phyloP scores from a whole-genome alignment of 305 asterid species.

The Galium porrigens region DNA sequence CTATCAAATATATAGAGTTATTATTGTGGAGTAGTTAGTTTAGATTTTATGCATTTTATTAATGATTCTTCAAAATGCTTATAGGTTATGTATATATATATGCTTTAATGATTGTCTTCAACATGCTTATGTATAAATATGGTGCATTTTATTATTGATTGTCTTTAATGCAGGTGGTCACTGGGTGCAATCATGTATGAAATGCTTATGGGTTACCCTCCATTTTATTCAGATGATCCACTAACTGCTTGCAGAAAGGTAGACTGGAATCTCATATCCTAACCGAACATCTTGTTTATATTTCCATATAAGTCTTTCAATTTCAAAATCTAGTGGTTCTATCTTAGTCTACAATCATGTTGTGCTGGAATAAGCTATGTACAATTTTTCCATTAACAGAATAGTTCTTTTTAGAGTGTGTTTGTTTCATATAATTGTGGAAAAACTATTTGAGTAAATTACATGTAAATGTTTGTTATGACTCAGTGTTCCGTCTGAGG shows the following conservation, averaged over 20 bases:
- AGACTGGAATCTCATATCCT: slow-evolving; percentile 6
- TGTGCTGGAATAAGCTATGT: not conserved
- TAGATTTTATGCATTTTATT: not conserved
- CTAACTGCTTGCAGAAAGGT: slow-evolving; percentile 94
- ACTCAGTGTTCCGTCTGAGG: not conserved
- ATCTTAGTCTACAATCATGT: not conserved
- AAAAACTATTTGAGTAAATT: not conserved
- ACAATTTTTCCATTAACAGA: not conserved
- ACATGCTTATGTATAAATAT: not conserved
- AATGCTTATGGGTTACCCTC: slow-evolving; percentile 95
- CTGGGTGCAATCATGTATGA: slow-evolving; percentile 94
- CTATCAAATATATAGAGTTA: not conserved
- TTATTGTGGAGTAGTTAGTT: not conserved
- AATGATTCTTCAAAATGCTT: slow-evolving; percentile 25
- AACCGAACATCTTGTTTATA: not conserved
- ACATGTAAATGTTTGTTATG: not conserved
- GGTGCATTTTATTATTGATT: not conserved
- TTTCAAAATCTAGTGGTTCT: not conserved
- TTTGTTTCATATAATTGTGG: not conserved
- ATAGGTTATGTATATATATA: slow-evolving; percentile 33
- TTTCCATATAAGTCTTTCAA: not conserved
- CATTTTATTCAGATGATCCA: slow-evolving; percentile 84
- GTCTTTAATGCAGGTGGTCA: slow-evolving; percentile 69
- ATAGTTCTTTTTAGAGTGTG: not conserved
- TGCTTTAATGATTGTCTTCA: not conserved